Percentiles rank a stretch among this genome's conserved stretches.
phyloP scores from a whole-genome alignment of 768 basidiomycete genomes.

The Rhodotorula kratochvilovae region DNA sequence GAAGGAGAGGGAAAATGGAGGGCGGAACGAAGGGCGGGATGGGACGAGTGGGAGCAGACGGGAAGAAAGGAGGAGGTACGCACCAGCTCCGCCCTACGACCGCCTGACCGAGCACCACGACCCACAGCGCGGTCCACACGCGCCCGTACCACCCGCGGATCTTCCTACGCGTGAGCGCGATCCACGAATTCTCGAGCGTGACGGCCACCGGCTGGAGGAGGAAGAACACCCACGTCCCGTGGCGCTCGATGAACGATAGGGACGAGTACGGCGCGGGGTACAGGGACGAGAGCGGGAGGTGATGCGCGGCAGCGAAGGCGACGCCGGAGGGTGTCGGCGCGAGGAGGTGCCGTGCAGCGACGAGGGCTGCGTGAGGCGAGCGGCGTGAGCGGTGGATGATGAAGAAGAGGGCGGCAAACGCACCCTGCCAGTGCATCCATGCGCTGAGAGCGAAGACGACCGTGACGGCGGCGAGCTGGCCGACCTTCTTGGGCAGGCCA shows the following conservation, averaged over 20 bases:
- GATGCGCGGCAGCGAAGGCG: not conserved
- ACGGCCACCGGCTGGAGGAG: conserved; percentile 22
- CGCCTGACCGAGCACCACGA: conserved; percentile 12
- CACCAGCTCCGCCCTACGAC: conserved; percentile 22
- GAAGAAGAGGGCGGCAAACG: not conserved
- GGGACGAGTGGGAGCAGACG: too few relatives aligned
- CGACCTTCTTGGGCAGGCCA: conserved; percentile 6
- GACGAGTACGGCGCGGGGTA: not conserved
- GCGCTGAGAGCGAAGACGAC: conserved; percentile 16
- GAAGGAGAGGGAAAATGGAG: not conserved
- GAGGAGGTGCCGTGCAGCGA: conserved; percentile 11
- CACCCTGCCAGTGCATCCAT: conserved; percentile 36
- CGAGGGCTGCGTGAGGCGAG: conserved; percentile 8
- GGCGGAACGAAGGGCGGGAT: not conserved
- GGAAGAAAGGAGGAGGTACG: not conserved
- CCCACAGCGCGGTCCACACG: conserved; percentile 17
- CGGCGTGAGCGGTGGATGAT: not conserved
- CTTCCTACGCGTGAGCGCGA: not conserved
- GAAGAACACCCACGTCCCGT: conserved; percentile 36
- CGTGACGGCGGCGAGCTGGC: conserved; percentile 9
- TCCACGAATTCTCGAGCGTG: conserved; percentile 7
- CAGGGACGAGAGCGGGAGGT: conserved; percentile 4
- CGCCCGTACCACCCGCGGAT: conserved; percentile 8
- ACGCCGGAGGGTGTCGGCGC: not conserved
- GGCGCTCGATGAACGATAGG: conserved; percentile 16